Base-by-base conservation (phyloP, 2,329 filamentous ascomycete genomes). In the Pseudogymnoascus sp. region DNA sequence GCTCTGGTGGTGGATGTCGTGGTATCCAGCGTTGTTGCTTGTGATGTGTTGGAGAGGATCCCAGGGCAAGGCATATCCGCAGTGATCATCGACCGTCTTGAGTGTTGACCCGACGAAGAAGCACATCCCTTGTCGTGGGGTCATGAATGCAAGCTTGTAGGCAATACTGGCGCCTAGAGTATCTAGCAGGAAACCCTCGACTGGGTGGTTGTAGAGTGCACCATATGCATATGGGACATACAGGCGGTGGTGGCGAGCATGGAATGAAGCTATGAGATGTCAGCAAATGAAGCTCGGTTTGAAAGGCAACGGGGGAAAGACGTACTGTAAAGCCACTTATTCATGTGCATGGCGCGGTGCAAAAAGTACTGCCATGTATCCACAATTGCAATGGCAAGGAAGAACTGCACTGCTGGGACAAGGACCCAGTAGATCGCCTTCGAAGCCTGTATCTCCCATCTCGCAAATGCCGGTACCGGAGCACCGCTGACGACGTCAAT, bases 331-430 rank as follows among this genome's bases (percentile, higher is more conserved):
- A 99, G 82, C 89, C 90, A 97, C 75, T 90, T 92, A 78, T 97
- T 97, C 78, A 94, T 81, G 76, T 99, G 94, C 94, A 99, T 99
- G 62, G 88, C 83, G 38, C 94, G 90, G 75, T 99, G 94, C 69
- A 93, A 82, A 76, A 97, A 96, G 77, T 99, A 99, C 73, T 99
- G 93, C 94, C 94, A 99, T 47, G 91, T 94, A 75, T 99, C 94
- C 67, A 97, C 83, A 66, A 95, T 79, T 65, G 84, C 76, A 63
- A 93, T 82, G 22, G 87, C 94, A 58, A 89, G 70, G 62, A 83
- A 76, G 71, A 96, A 89, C 73, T 97, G 93, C 57, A 93, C 61
- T 2, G 78, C 81, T 0, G 94, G 94, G 64, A 97, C 81, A 38
- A 87, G 72, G 64, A 85, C 76, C 80, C 89, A 88, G 77, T 97